phyloP scores from a whole-genome alignment of 371 early-diverging fungal species.

The Rhizopus stolonifer region DNA sequence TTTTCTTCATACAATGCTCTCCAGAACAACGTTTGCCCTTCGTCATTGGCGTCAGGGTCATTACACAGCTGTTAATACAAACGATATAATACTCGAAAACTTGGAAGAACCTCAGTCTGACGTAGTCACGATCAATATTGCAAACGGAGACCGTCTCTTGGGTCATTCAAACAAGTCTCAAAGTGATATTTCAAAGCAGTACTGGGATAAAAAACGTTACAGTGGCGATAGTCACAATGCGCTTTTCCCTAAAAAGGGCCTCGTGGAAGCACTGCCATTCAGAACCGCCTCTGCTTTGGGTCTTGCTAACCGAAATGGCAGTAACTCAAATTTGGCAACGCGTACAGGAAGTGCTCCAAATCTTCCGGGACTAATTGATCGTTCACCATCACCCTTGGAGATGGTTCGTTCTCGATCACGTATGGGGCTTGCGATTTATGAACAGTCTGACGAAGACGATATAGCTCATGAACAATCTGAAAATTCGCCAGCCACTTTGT shows the following conservation, averaged over 20 bases:
- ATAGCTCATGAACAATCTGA: conserved; percentile 13
- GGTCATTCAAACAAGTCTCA: conserved; percentile 21
- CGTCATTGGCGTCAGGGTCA: conserved; percentile 24
- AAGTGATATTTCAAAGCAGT: conserved; percentile 22
- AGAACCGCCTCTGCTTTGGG: conserved; percentile 30
- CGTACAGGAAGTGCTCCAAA: conserved; percentile 30
- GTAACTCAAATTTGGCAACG: conserved; percentile 24
- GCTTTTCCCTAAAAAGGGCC: conserved; percentile 8
- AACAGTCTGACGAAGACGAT: conserved; percentile 33
- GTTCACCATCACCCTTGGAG: conserved; percentile 19
- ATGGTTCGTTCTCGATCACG: conserved; percentile 22
- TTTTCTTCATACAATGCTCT: conserved; percentile 13
- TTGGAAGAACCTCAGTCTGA: conserved; percentile 16
- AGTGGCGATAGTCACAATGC: conserved; percentile 32
- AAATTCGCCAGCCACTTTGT: conserved; percentile 12
- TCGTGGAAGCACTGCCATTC: conserved; percentile 25
- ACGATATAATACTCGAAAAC: conserved; percentile 1
- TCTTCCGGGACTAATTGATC: conserved; percentile 17
- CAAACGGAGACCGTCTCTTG: conserved; percentile 4
- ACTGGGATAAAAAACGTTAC: conserved; percentile 36
- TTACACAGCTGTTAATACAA: conserved; percentile 15
- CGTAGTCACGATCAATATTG: conserved; percentile 11
- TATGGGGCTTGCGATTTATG: conserved; percentile 30
- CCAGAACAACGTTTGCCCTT: conserved; percentile 26
- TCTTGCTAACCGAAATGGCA: conserved; percentile 28